Percentiles rank a stretch among this genome's conserved stretches.
Conservation (phyloP, 768 basidiomycete species). For the Royoungia palumana region DNA sequence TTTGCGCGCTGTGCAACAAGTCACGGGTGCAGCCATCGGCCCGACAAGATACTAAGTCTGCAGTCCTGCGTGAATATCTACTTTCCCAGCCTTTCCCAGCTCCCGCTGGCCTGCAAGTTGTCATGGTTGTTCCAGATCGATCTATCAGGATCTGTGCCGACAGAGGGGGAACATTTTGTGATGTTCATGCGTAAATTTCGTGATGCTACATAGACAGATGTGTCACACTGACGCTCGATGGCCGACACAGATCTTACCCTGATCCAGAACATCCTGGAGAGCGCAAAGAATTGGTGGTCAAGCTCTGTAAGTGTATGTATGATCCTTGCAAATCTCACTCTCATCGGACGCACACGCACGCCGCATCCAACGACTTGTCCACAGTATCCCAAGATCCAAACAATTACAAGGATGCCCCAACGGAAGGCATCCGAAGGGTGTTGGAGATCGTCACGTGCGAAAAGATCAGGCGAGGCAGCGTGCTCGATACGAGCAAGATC, state of each 20-base stretch:
- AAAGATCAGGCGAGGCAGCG: conserved; percentile 59
- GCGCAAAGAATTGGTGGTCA: conserved; percentile 82
- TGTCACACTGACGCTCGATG: not conserved
- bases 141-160: conserved; percentile 86
- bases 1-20: not conserved
- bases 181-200: conserved; percentile 69
- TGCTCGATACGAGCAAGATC: conserved; percentile 76
- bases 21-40: not conserved
- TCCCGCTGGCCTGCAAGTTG: not conserved
- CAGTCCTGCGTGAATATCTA: not conserved
- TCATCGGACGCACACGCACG: not conserved
- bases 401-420: conserved; percentile 91
- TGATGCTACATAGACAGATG: not conserved
- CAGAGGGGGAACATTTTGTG: conserved; percentile 90
- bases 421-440: conserved; percentile 87
- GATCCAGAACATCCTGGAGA: conserved; percentile 59
- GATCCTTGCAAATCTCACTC: no score
- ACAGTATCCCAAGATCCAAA: conserved; percentile 84
- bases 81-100: not conserved
- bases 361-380: not conserved
- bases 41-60: not conserved
- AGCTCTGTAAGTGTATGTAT: conserved; percentile 57
- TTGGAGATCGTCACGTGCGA: conserved; percentile 73
- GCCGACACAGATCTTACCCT: conserved; percentile 58
- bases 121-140: conserved; percentile 52